These are phyloP conservation scores for Neolentinus lepideus DNA, from an alignment of 1,284 basidiomycete species.

Conservation along the genomic window DNA sequence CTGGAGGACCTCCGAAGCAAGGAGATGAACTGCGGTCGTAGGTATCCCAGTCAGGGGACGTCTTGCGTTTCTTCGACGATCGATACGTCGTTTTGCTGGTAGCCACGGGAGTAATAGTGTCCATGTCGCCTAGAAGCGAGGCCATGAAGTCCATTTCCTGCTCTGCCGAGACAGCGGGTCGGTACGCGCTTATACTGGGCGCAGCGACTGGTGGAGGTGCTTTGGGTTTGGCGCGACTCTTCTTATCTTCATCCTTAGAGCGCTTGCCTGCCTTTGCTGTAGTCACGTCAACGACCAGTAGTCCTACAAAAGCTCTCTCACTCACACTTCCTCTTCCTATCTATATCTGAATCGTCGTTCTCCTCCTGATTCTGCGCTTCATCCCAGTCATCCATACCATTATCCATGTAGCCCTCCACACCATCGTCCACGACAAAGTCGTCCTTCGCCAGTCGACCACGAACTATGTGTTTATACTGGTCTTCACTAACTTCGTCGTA, in stretches of 20 bases:
- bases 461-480: slow-evolving; percentile 84
- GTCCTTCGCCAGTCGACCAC: slow-evolving; percentile 79
- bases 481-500: slow-evolving; percentile 95
- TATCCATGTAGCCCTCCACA: slow-evolving; percentile 88
- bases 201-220: slow-evolving; percentile 39
- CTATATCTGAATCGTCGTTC: slow-evolving; percentile 23
- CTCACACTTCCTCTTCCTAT: slow-evolving; percentile 8
- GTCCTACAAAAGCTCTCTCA: not conserved
- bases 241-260: slow-evolving; percentile 30
- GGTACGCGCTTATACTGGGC: slow-evolving; percentile 69
- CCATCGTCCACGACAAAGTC: slow-evolving; percentile 98
- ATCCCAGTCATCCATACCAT: slow-evolving; percentile 92
- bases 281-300: not conserved
- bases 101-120: slow-evolving; percentile 25
- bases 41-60: slow-evolving; percentile 38
- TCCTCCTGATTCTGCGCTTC: slow-evolving; percentile 42
- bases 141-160: slow-evolving; percentile 88
- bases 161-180: slow-evolving; percentile 63
- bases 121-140: slow-evolving; percentile 63
- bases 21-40: slow-evolving; percentile 18
- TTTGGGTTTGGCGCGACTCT: slow-evolving; percentile 33
- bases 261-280: slow-evolving; percentile 27
- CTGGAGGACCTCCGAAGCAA: slow-evolving; percentile 22
- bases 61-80: slow-evolving; percentile 64
- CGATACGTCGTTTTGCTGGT: slow-evolving; percentile 22